Evolutionary conservation across 805 yeast genomes (phyloP).

Genomic region (Sugiyamaella boreocaroliniensis): DNA sequence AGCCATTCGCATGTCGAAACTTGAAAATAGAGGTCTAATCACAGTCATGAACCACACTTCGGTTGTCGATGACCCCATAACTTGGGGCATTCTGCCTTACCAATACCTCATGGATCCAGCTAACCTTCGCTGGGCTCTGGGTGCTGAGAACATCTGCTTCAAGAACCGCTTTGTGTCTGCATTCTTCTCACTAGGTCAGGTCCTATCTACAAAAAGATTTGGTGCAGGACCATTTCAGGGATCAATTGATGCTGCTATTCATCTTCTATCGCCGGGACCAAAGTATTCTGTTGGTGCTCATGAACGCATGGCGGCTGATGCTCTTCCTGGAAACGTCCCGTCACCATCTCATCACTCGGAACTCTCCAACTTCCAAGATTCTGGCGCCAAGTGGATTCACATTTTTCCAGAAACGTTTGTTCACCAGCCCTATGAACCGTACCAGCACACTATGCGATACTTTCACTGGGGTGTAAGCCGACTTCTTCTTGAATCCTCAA

Average conservation of each 20-base stretch:
- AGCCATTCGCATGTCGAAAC: constrained; percentile 56
- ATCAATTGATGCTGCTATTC: constrained; percentile 76
- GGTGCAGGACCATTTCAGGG: constrained; percentile 94
- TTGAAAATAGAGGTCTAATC: constrained; percentile 65
- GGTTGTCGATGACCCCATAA: constrained; percentile 74
- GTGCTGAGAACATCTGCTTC: constrained; percentile 88
- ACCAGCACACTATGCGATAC: constrained; percentile 80
- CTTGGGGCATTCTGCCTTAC: constrained; percentile 83
- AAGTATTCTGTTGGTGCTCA: constrained; percentile 4
- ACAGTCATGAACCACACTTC: constrained; percentile 85
- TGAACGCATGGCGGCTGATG: neutral
- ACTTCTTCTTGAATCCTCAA: constrained; percentile 70
- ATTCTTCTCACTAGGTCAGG: constrained; percentile 83
- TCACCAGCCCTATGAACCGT: constrained; percentile 62
- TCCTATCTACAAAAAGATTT: constrained; percentile 78
- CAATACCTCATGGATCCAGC: constrained; percentile 54
- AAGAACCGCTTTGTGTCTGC: constrained; percentile 21
- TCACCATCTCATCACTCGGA: neutral
- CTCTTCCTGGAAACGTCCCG: neutral
- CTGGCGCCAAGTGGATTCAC: constrained; percentile 62
- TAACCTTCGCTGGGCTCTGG: constrained; percentile 86
- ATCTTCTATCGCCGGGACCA: constrained; percentile 47
- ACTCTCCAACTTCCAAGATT: neutral
- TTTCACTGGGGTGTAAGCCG: constrained; percentile 95
- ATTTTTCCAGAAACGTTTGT: constrained; percentile 94